These are phyloP conservation scores for Dactylellina sp. DNA, from an alignment of 2,329 filamentous ascomycete genomes.

Conservation along the genomic window DNA sequence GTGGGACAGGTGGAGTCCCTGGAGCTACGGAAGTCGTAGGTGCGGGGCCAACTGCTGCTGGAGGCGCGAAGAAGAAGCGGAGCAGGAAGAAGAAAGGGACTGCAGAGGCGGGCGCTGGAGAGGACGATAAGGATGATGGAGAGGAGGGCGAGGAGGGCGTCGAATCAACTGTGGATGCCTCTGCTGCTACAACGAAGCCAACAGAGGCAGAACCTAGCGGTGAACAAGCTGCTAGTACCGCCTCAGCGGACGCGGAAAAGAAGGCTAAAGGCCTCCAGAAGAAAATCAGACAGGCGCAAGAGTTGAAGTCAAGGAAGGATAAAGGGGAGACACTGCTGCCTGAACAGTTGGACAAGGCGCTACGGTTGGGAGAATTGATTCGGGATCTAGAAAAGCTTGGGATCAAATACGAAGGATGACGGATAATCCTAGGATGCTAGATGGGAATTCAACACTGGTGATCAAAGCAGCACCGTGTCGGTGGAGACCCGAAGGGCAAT, in stretches of 20 bases:
- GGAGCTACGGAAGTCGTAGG: conserved; percentile 72
- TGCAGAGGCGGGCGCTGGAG: conserved; percentile 12
- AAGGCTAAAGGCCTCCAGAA: conserved; percentile 92
- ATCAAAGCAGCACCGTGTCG: background rate
- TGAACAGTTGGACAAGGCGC: conserved; percentile 96
- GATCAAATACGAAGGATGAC: conserved; percentile 71
- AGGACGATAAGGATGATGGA: conserved; percentile 20
- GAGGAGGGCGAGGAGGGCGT: conserved; percentile 23
- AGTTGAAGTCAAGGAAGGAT: conserved; percentile 90
- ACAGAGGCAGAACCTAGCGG: background rate
- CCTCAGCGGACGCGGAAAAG: conserved; percentile 74
- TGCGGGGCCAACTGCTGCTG: conserved; percentile 63
- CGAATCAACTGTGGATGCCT: conserved; percentile 4
- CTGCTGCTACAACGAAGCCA: conserved; percentile 3
- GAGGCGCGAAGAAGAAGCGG: conserved; percentile 66
- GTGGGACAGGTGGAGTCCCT: conserved; percentile 77
- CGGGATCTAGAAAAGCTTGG: conserved; percentile 86
- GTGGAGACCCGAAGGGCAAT: no score
- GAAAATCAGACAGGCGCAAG: conserved; percentile 92
- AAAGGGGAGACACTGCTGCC: conserved; percentile 84
- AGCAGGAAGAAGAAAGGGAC: conserved; percentile 64
- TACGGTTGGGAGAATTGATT: conserved; percentile 94
- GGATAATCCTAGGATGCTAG: background rate
- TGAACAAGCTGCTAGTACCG: conserved; percentile 54
- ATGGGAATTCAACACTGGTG: background rate